Percentiles rank a stretch among this genome's conserved stretches.
Evolutionary conservation across 192 early-diverging fungal genomes (phyloP).

Genomic region (Entomortierella parvispora): DNA sequence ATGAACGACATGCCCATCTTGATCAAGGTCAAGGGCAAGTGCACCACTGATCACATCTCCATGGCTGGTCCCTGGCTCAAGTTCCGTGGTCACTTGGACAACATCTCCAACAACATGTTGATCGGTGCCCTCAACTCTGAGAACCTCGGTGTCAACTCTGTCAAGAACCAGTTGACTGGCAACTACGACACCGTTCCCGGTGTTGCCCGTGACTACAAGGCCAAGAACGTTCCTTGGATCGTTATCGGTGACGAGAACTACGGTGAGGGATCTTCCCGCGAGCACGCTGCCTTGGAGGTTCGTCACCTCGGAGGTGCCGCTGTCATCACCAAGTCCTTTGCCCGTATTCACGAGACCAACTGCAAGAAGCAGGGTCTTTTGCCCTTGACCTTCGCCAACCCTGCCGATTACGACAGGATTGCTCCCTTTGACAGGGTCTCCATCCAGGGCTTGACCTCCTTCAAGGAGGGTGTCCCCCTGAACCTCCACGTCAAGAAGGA

Average conservation of each 20-base stretch:
- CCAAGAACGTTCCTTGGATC: conserved; percentile 83
- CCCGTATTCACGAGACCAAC: conserved; percentile 99
- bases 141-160: conserved; percentile 79
- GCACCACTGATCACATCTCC: conserved; percentile 99
- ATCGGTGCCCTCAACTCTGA: conserved; percentile 96
- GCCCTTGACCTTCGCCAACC: conserved; percentile 94
- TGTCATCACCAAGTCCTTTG: conserved; percentile 96
- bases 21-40: conserved; percentile 98
- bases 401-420: conserved; percentile 94
- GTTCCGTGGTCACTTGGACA: conserved; percentile 98
- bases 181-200: conserved; percentile 92
- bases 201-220: conserved; percentile 96
- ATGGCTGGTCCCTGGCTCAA: conserved; percentile 92
- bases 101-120: conserved; percentile 99
- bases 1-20: conserved; percentile 83
- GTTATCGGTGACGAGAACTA: conserved; percentile 99
- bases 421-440: conserved; percentile 87
- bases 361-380: conserved; percentile 99
- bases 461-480: conserved; percentile 87
- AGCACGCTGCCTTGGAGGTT: conserved; percentile 98
- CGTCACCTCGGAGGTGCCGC: conserved; percentile 94
- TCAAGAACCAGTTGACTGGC: conserved; percentile 78
- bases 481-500: conserved; percentile 87
- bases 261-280: conserved; percentile 98
- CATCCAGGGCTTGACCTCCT: conserved; percentile 85